Conservation (phyloP, 306 rosid genomes). For the Macrotyloma uniflorum region DNA sequence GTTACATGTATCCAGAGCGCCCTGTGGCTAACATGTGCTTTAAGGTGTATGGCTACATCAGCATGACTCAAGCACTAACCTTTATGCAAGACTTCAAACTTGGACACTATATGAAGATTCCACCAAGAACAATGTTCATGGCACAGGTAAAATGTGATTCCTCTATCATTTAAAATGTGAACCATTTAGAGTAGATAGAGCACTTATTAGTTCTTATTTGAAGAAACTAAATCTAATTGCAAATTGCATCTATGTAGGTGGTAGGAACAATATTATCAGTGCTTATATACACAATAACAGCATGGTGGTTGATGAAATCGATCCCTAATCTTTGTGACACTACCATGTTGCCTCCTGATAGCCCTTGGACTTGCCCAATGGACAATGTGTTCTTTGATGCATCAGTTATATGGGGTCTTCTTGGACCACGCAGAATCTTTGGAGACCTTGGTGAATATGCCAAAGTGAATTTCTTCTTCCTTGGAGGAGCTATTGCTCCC, state of each 20-base stretch:
- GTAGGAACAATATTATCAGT: constrained; percentile 70
- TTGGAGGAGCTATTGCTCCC: constrained; percentile 77
- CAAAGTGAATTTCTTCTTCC: constrained; percentile 68
- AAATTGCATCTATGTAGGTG: constrained; percentile 52
- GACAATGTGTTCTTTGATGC: constrained; percentile 81
- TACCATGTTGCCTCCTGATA: constrained; percentile 43
- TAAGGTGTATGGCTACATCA: constrained; percentile 92
- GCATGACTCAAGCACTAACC: constrained; percentile 77
- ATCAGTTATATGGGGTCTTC: constrained; percentile 87
- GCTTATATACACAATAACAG: constrained; percentile 58
- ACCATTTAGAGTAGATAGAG: neutral
- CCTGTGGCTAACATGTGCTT: constrained; percentile 98
- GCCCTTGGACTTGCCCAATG: constrained; percentile 87
- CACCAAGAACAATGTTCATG: constrained; percentile 89
- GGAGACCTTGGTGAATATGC: constrained; percentile 78
- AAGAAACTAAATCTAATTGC: constrained; percentile 2
- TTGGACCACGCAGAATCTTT: constrained; percentile 85
- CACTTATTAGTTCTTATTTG: neutral
- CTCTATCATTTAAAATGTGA: neutral
- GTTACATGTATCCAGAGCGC: constrained; percentile 82
- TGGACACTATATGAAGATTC: constrained; percentile 97
- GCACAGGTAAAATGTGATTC: constrained; percentile 65
- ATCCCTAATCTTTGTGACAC: constrained; percentile 76
- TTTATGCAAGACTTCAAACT: constrained; percentile 81
- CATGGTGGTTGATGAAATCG: constrained; percentile 82